Evolutionary conservation across 1,284 basidiomycete genomes (phyloP).

Genomic region (Peniophora sp.): DNA sequence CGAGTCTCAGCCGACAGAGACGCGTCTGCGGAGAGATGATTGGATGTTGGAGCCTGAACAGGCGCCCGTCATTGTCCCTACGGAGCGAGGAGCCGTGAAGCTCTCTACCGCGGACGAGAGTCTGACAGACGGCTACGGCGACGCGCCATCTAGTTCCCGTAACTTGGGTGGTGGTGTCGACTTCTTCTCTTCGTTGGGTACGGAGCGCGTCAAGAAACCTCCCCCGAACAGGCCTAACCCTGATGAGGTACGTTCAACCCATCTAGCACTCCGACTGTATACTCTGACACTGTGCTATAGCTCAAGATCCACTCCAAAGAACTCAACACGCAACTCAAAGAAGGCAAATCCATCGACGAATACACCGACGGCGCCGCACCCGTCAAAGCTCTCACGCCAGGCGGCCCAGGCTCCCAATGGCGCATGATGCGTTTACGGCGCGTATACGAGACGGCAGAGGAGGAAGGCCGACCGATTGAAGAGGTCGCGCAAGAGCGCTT

Average conservation of each 20-base stretch:
- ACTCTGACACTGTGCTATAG: constrained; percentile 25
- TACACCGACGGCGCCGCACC: constrained; percentile 40
- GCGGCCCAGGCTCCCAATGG: constrained; percentile 92
- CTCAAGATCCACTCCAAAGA: constrained; percentile 63
- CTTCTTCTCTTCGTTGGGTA: constrained; percentile 83
- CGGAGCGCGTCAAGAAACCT: constrained; percentile 62
- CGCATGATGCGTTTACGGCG: constrained; percentile 94
- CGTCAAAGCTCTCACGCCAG: constrained; percentile 55
- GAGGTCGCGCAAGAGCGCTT: constrained; percentile 88
- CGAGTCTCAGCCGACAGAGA: constrained; percentile 33
- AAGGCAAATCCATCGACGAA: constrained; percentile 50
- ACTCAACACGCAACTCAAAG: constrained; percentile 70
- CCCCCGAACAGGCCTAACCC: constrained; percentile 60
- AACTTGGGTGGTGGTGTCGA: constrained; percentile 54
- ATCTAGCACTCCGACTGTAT: constrained; percentile 3
- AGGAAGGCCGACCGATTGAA: constrained; percentile 70
- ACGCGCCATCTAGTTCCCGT: constrained; percentile 39
- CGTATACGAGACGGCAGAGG: constrained; percentile 85
- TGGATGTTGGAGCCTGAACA: constrained; percentile 76
- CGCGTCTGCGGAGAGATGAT: constrained; percentile 63
- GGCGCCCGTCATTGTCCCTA: constrained; percentile 15
- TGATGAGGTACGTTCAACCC: constrained; percentile 47
- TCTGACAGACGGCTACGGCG: constrained; percentile 68
- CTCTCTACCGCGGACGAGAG: constrained; percentile 34
- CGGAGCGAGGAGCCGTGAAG: constrained; percentile 13